Base-by-base conservation (phyloP, 2,329 filamentous ascomycete genomes). In the Cladosporium phlei region DNA sequence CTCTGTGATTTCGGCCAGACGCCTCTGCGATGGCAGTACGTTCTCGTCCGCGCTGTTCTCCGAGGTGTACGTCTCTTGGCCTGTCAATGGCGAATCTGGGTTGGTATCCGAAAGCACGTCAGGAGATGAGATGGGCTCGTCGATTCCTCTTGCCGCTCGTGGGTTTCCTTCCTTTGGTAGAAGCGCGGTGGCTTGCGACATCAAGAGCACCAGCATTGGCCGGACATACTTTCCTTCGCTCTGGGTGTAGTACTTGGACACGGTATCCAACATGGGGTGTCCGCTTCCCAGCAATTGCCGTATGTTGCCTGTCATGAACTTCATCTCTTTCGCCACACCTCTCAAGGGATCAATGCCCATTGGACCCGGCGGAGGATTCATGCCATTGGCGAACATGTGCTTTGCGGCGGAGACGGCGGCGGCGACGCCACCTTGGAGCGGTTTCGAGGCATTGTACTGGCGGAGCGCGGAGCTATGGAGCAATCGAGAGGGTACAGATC, bases 231-330 rank as follows among this genome's bases (percentile, higher is more conserved):
- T 98, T 53, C 93, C 93, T 74, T 97, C 89, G 50, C 87, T 87
- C 61, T 91, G 86, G 17, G 93, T 95, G 68, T 98, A 98, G 75
- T 98, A 98, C 70, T 98, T 98, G 43, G 93, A 89, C 21, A 90
- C 91, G 32, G 88, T 90, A 64, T 97, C 93, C 50, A 98, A 78
- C 35, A 90, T 89, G 0, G 93, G 93, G 64, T 98, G 91, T 5
- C 91, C 91, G 0, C 90, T 96, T 5, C 91, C 91, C 12, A 97
- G 74, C n/a, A 97, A 76, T 63, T 94, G 86, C 51, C 88, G 79
- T 67, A 97, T 95, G 60, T 97, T 95, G 46, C 89, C 89, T 9
- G 87, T 95, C 61, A 97, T 72, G 59, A 90, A 94, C 69, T 95
- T 93, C 83, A 98, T 88, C 74, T 97, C 91, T 70, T 95, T 94